Evolutionary conservation across 495 filamentous ascomycete species (phyloP), one percentile per base, ranked within the genome.

Genomic region (Parachaetomium inaequale): DNA sequence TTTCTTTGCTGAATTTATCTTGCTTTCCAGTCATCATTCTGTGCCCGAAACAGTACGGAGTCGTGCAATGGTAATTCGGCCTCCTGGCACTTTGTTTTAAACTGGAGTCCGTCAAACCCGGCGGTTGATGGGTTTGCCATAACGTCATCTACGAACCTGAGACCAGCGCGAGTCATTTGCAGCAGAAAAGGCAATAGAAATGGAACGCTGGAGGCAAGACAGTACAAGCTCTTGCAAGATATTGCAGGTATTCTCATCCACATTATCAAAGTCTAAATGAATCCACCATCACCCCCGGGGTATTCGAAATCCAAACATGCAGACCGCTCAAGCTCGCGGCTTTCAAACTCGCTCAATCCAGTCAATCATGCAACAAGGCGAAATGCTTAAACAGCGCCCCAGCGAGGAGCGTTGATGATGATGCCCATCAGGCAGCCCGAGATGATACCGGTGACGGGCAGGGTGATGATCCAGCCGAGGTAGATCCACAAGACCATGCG

Each of bases 401-500:
- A 76, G 23, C 65, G 69, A 0, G 84, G 84, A 21, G 82, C 82
- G 69, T 86, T 87, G 57, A 86, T 72, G 50, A 84, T 75, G 59
- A 86, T 78, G 5, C 79, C 82, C 77, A 82, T 84, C 32, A 87
- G 68, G 42, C 79, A 74, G 6, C 84, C 85, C 17, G 81, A 77
- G 56, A 87, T 77, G 29, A 84, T 78, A 42, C 80, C 84, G 3
- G 85, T 75, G 28, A 78, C 69, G 3, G 84, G 84, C 31, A 87
- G 71, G 7, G 85, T 87, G 28, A 85, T 70, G 56, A 87, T 69
- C 85, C 85, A 88, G 42, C 81, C 79, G 12, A 76, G 63, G 63
- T 84, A 81, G 65, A 86, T 83, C 76, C 77, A 83, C 21, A 61
- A 77, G 42, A 88, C 75, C 79, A 82, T 82, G 42, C 78, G 76